A percentile compares a stretch with the other conserved stretches of the same genome.
phyloP scores from a whole-genome alignment of 306 rosid genomes.

The Prunus mume region DNA sequence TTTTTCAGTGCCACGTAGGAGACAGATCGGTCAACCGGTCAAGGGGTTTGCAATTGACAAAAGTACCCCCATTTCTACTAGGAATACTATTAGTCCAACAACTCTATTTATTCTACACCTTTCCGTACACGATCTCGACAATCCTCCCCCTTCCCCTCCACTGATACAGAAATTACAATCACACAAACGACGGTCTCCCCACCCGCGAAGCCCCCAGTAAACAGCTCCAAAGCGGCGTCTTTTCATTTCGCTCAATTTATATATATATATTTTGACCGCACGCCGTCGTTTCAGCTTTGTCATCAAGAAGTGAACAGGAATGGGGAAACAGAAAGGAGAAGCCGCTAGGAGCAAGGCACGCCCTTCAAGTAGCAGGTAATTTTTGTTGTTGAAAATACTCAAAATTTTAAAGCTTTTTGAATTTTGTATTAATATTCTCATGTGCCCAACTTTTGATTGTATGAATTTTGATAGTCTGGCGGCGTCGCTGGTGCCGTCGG shows the following conservation, averaged over 20 bases:
- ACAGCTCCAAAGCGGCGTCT: too few species aligned
- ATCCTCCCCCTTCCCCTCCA: too few species aligned
- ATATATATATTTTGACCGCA: not conserved
- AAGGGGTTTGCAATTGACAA: too few species aligned
- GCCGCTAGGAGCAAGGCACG: slow-evolving; percentile 73
- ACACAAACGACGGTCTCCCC: too few species aligned
- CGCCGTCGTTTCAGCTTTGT: slow-evolving; percentile 1
- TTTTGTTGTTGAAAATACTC: not conserved
- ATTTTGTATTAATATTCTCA: not conserved
- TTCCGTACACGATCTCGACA: too few species aligned
- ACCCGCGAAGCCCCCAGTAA: too few species aligned
- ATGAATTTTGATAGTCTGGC: slow-evolving; percentile 53
- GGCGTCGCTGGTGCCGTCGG: slow-evolving; percentile 78
- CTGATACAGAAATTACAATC: too few species aligned
- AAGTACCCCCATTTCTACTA: too few species aligned
- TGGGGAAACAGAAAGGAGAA: slow-evolving; percentile 93
- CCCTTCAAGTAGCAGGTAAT: slow-evolving; percentile 91
- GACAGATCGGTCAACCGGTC: too few species aligned
- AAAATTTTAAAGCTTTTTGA: not conserved
- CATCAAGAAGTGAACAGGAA: slow-evolving; percentile 10
- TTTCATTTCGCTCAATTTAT: not conserved
- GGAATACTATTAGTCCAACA: too few species aligned
- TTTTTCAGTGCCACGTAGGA: too few species aligned
- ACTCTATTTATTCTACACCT: too few species aligned
- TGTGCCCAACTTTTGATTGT: not conserved